Base-by-base conservation (phyloP, 2,329 filamentous ascomycete species). In the Ustilaginoidea virens region DNA sequence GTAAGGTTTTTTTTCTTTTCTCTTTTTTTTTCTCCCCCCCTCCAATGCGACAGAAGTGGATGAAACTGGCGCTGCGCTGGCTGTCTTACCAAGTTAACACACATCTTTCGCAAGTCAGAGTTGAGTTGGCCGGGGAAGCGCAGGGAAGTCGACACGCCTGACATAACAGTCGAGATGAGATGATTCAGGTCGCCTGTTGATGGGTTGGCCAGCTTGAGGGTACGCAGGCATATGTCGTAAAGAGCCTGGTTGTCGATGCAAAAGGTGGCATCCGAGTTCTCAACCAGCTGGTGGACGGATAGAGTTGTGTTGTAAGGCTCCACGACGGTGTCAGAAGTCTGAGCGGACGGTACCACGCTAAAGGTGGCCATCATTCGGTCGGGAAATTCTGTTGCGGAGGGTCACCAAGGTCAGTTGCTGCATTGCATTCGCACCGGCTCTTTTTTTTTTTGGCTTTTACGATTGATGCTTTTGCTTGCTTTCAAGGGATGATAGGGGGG, bases 301-400 rank as follows among this genome's bases (percentile, higher is more conserved):
- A 98, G 81, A 39, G 90, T 98, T 53, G 90, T 90, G 67, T 98
- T 98, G 75, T 98, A 98, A 47, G 90, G 90, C 74, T 98, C 90
- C 50, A 98, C 90, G 50, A 98, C 90, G 53, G 90, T 98, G 60
- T 98, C 90, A 36, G 90, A 96, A 51, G 96, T 87, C 79, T 96
- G 96, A 56, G 90, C 87, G 27, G 87, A 96, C 50, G 87, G 90
- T 38, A 96, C 79, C 50, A 96, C 87, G 49, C 87, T 96, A 75
- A 94, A 96, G 42, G 87, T 96, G 45, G 90, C 87, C 87, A 96
- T 96, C 87, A 96, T 96, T 54, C 87, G 83, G 70, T 96, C 90
- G 53, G 87, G 87, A 70, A 96, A 96, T 67, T 96, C 87, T 36
- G 19, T 9, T 11, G 2, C 20, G n/a, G 9, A 5, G 19, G 6